Base-by-base conservation (phyloP, 495 filamentous ascomycete genomes). In the Aspergillus bridgeri region DNA sequence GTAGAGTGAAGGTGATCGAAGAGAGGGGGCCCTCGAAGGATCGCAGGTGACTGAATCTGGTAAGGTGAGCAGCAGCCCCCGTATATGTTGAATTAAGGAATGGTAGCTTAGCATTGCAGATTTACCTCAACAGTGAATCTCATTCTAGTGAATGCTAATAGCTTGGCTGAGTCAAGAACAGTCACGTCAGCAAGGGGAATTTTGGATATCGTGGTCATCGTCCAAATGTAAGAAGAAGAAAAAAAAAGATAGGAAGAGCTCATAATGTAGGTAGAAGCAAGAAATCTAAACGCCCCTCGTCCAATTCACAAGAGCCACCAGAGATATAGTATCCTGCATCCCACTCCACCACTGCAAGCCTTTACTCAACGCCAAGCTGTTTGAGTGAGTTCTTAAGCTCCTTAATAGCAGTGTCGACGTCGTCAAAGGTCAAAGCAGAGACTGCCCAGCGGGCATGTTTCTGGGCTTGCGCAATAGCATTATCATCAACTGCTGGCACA, bases 381-480 rank as follows among this genome's bases (percentile, higher is more conserved):
- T 60, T 67, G 60, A 98, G 74, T 44, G 94, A 95, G 46, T 79
- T 82, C 60, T 82, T 82, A 54, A 98, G 71, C 65, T 98, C 92
- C 68, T 86, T 87, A 6, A 98, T 86, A 1, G 94, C 94, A 1
- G 95, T 98, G 22, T 86, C 76, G 9, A 96, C 88, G 74, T 98
- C 94, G 65, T 98, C 94, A 71, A 98, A 98, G 67, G 96, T 94
- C 52, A 98, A 74, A 5, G 94, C 94, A 20, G 94, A 98, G 29
- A 98, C 92, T 0, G 94, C 95, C 92, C 92, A 98, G 65, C 88
- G 91, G 0, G 94, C 93, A 75, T 96, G 94, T 64, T 98, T 98
- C 69, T 96, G 91, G 9, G 94, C 94, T 58, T 83, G 79, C 3
- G 81, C 65, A 27, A 96, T 89, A 3, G 89, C 77, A 59, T 84